Evolutionary conservation across 345 rosid species (phyloP).

Genomic region (Salix viminalis): DNA sequence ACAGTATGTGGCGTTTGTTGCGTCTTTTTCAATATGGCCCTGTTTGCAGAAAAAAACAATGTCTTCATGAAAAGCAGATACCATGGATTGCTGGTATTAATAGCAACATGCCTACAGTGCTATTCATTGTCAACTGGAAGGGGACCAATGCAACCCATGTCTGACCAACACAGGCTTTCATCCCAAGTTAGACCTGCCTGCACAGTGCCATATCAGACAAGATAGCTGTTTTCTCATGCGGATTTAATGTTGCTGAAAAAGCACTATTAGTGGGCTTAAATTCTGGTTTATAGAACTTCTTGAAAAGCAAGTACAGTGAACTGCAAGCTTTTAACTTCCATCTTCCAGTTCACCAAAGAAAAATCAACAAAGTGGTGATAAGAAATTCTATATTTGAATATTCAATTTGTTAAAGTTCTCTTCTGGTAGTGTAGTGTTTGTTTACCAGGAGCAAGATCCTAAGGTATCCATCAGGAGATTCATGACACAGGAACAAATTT

Average conservation of each 20-base stretch:
- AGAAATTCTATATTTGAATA: neutral
- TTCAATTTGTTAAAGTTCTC: neutral
- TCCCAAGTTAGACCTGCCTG: neutral
- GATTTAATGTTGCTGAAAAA: neutral
- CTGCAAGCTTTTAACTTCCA: neutral
- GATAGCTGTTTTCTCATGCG: neutral
- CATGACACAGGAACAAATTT: neutral
- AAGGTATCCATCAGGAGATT: neutral
- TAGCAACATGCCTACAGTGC: neutral
- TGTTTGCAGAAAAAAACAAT: constrained; percentile 22
- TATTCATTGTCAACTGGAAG: neutral
- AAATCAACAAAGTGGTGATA: neutral
- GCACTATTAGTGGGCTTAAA: too few species aligned
- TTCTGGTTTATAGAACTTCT: neutral
- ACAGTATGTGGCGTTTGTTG: constrained; percentile 56
- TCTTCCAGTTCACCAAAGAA: neutral
- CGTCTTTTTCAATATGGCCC: constrained; percentile 52
- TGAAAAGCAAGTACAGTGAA: neutral
- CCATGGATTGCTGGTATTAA: neutral
- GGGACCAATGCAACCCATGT: neutral
- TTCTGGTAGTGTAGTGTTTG: neutral
- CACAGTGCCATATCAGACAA: neutral
- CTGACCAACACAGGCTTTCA: neutral
- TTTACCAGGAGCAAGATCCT: neutral
- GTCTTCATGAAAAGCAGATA: neutral